These are phyloP conservation scores for Suillus luteus DNA, from an alignment of 768 basidiomycete genomes.

Conservation along the genomic window DNA sequence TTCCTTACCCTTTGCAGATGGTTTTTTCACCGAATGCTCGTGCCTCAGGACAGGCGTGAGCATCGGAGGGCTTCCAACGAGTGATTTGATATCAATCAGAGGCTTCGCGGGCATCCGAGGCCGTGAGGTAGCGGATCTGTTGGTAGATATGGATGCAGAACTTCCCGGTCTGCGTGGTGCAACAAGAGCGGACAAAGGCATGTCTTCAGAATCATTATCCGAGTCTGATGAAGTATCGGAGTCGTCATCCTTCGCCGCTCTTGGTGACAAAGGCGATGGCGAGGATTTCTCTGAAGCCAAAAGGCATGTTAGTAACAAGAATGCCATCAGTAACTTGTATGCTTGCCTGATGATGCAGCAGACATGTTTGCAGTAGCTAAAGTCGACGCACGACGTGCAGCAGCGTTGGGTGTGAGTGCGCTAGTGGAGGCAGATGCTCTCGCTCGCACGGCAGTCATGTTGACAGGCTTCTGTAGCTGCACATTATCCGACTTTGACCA, in stretches of 20 bases:
- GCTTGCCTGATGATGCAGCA: constrained; percentile 32
- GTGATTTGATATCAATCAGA: constrained; percentile 40
- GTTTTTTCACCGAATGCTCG: constrained; percentile 30
- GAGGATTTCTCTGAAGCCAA: neutral
- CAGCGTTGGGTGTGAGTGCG: constrained; percentile 52
- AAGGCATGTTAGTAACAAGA: neutral
- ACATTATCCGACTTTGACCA: constrained; percentile 30
- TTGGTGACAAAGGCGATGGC: constrained; percentile 11
- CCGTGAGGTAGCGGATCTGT: constrained; percentile 24
- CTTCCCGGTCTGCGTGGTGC: constrained; percentile 69
- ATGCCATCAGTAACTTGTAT: neutral
- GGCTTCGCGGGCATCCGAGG: constrained; percentile 43
- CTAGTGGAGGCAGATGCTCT: constrained; percentile 62
- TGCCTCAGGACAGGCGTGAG: constrained; percentile 33
- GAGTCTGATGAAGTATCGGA: constrained; percentile 32
- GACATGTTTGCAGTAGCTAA: constrained; percentile 37
- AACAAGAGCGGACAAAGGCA: constrained; percentile 64
- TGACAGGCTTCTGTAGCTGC: constrained; percentile 24
- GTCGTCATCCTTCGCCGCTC: constrained; percentile 19
- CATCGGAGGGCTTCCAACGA: constrained; percentile 39
- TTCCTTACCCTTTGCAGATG: constrained; percentile 22
- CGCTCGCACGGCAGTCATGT: constrained; percentile 26
- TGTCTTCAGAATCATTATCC: constrained; percentile 53
- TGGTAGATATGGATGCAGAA: constrained; percentile 42
- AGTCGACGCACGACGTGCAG: constrained; percentile 52